A percentile compares a stretch with the other conserved stretches of the same genome.
Conservation (phyloP, 495 filamentous ascomycete genomes). For the Penicillium tannophilum region DNA sequence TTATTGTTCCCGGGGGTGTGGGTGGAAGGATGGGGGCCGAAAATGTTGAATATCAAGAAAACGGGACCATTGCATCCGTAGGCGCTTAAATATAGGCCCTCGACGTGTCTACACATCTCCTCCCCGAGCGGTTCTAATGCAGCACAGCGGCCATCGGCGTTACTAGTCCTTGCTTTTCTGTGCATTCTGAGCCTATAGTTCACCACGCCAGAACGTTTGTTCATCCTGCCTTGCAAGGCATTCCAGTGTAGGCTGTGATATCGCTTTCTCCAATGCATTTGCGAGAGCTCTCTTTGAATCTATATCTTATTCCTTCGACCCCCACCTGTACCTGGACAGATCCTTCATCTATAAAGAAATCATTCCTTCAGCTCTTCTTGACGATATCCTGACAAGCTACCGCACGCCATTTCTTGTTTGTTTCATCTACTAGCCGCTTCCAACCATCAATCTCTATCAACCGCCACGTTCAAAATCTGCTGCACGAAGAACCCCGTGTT, state of each 20-base stretch:
- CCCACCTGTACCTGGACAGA: conserved; percentile 12
- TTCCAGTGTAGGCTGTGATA: conserved; percentile 34
- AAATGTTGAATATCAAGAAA: conserved; percentile 23
- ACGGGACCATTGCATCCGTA: conserved; percentile 24
- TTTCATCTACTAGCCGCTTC: conserved; percentile 18
- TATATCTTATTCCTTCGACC: conserved; percentile 23
- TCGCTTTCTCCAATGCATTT: conserved; percentile 22
- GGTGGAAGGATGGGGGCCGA: conserved; percentile 31
- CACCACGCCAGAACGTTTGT: conserved; percentile 27
- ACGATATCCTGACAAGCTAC: not conserved
- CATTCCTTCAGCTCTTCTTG: not conserved
- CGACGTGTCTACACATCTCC: conserved; percentile 35
- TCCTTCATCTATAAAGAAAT: conserved; percentile 21
- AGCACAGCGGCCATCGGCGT: conserved; percentile 40
- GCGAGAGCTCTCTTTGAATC: conserved; percentile 19
- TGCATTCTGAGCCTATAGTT: conserved; percentile 46
- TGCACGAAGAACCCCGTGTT: conserved; percentile 27
- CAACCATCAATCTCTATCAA: conserved; percentile 11
- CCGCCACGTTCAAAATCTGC: conserved; percentile 10
- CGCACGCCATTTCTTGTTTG: not conserved
- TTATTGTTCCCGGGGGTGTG: conserved; percentile 13
- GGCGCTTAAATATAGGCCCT: conserved; percentile 50
- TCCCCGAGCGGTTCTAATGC: conserved; percentile 32
- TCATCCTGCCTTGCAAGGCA: conserved; percentile 45
- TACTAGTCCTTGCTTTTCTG: conserved; percentile 30